phyloP scores from a whole-genome alignment of 768 basidiomycete species.

The Tephrocybe sp. region DNA sequence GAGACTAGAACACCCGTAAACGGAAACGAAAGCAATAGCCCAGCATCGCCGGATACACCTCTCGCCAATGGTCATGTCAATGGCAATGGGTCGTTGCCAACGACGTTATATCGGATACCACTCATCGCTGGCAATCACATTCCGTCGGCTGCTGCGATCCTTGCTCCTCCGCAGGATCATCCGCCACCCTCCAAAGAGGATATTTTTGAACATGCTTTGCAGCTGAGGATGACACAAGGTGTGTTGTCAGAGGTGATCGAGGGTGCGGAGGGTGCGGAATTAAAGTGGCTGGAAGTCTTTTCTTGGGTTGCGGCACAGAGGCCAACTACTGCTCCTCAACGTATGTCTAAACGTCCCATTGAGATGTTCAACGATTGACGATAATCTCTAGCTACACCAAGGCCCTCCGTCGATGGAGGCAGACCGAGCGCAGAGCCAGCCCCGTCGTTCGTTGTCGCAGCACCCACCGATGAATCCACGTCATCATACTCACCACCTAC shows the following conservation, averaged over 20 bases:
- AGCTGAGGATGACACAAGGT: constrained; percentile 84
- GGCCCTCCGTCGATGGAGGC: constrained; percentile 19
- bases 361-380: background rate
- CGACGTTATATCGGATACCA: constrained; percentile 10
- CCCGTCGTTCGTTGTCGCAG: constrained; percentile 8
- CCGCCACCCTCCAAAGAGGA: constrained; percentile 52
- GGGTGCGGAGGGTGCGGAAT: constrained; percentile 80
- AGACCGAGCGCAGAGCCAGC: constrained; percentile 7
- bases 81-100: background rate
- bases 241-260: constrained; percentile 79
- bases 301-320: constrained; percentile 74
- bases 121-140: constrained; percentile 27
- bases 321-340: constrained; percentile 16
- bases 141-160: constrained; percentile 40
- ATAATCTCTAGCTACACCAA: constrained; percentile 8
- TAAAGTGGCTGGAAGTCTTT: constrained; percentile 82
- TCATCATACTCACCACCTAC: constrained; percentile 1
- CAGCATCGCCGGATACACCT: background rate
- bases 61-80: background rate
- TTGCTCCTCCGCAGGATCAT: constrained; percentile 45
- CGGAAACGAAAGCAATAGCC: background rate
- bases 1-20: background rate
- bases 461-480: background rate
- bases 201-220: constrained; percentile 73
- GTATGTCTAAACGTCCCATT: background rate